Conservation (phyloP, 805 yeast genomes). For the Schizosaccharomyces octosporus region DNA sequence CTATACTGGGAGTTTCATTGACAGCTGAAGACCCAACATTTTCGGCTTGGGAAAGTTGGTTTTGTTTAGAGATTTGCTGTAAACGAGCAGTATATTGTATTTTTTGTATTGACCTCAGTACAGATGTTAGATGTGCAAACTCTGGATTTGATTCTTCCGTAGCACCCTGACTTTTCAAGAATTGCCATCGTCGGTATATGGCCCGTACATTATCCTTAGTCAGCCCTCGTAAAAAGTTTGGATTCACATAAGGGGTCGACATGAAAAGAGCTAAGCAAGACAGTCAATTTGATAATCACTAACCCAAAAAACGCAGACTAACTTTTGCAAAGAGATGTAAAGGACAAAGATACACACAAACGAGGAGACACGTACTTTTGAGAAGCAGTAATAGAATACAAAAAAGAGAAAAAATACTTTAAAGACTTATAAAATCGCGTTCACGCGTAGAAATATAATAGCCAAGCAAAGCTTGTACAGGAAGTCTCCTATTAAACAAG, state of each 20-base stretch:
- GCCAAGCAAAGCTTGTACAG: no score
- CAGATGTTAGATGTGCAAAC: slow-evolving; percentile 28
- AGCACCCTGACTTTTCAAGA: slow-evolving; percentile 20
- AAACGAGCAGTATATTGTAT: slow-evolving; percentile 6
- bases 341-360: no score
- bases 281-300: no score
- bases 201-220: background rate
- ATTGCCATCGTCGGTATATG: background rate
- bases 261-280: background rate
- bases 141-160: slow-evolving; percentile 31
- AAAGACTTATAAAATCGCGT: no score
- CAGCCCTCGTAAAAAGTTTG: background rate
- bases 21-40: background rate
- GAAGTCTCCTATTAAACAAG: no score
- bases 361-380: no score
- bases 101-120: slow-evolving; percentile 21
- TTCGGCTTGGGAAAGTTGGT: background rate
- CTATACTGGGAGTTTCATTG: background rate
- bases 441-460: no score
- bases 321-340: no score
- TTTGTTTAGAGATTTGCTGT: background rate
- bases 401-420: no score
- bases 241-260: background rate
- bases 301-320: no score
- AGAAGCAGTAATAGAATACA: no score